Percentiles rank a stretch among this genome's conserved stretches.
These are phyloP conservation scores for Coemansia sp. DNA, from an alignment of 192 early-diverging fungal species.

Conservation along the genomic window DNA sequence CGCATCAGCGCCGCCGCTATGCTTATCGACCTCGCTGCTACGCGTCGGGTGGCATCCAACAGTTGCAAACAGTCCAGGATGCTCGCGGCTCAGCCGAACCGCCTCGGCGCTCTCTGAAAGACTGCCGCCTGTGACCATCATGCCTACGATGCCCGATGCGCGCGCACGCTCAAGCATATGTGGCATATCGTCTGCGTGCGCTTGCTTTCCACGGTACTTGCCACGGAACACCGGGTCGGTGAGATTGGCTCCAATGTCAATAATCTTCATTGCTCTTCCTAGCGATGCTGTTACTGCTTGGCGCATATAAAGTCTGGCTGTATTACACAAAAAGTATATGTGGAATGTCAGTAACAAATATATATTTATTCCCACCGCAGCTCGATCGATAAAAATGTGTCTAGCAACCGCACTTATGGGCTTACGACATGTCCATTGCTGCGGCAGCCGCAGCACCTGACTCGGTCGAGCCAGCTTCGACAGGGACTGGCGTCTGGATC, in stretches of 20 bases:
- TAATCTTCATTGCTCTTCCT: slow-evolving; percentile 27
- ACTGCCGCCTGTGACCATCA: slow-evolving; percentile 81
- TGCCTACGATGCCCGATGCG: slow-evolving; percentile 66
- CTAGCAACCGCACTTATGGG: not conserved
- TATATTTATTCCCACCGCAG: too few species aligned
- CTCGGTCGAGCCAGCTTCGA: not conserved
- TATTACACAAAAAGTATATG: not conserved
- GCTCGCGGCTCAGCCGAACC: slow-evolving; percentile 54
- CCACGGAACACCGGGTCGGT: slow-evolving; percentile 86
- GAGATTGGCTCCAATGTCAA: slow-evolving; percentile 88
- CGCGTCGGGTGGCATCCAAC: slow-evolving; percentile 87
- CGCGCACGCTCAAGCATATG: slow-evolving; percentile 65
- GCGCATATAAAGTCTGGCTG: not conserved
- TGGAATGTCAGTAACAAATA: too few species aligned
- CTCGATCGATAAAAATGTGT: not conserved
- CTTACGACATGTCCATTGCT: slow-evolving; percentile 33
- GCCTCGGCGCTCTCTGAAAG: slow-evolving; percentile 63
- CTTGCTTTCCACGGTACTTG: slow-evolving; percentile 74
- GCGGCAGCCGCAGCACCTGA: not conserved
- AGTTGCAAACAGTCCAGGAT: slow-evolving; percentile 65
- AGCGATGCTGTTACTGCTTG: not conserved
- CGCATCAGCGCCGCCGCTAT: slow-evolving; percentile 59
- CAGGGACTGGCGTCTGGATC: slow-evolving; percentile 29
- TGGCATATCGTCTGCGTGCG: slow-evolving; percentile 69
- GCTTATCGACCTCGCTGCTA: slow-evolving; percentile 65